These are phyloP conservation scores for Auriscalpium microsporum DNA, from an alignment of 768 basidiomycete species.

Conservation along the genomic window DNA sequence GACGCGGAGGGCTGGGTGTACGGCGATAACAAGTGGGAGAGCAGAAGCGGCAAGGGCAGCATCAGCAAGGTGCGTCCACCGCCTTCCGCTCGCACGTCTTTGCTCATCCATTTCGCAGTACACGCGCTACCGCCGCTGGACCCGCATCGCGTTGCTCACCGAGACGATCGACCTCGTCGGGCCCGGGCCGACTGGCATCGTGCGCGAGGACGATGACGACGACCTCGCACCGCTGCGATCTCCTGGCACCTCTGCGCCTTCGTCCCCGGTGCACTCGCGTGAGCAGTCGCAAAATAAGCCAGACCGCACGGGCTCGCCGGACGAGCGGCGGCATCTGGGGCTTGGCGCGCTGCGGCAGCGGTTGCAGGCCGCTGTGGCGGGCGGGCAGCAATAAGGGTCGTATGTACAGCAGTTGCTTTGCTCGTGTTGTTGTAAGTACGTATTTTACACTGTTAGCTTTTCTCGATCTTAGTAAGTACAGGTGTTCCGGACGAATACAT, in stretches of 20 bases:
- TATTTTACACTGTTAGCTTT: background rate
- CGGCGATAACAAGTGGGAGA: slow-evolving; percentile 94
- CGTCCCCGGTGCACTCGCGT: background rate
- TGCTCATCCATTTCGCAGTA: slow-evolving; percentile 38
- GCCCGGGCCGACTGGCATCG: slow-evolving; percentile 21
- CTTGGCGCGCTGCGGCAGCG: background rate
- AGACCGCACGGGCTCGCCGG: background rate
- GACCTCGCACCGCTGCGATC: background rate
- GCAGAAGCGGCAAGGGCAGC: slow-evolving; percentile 62
- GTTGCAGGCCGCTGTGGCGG: background rate
- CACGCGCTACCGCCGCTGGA: slow-evolving; percentile 82
- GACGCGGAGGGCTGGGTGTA: slow-evolving; percentile 92
- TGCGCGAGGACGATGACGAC: slow-evolving; percentile 12
- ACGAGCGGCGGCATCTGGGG: background rate
- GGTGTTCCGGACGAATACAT: no score
- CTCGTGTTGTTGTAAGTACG: background rate
- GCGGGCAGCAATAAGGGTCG: no score
- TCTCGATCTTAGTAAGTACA: background rate
- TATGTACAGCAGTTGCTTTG: no score
- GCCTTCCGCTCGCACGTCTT: background rate
- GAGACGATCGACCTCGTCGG: slow-evolving; percentile 59
- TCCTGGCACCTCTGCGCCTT: background rate
- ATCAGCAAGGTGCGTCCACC: slow-evolving; percentile 61
- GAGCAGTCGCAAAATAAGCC: background rate
- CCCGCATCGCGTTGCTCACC: slow-evolving; percentile 67